These are phyloP conservation scores for Fraxinus excelsior DNA, from an alignment of 257 asterid genomes.

Conservation along the genomic window DNA sequence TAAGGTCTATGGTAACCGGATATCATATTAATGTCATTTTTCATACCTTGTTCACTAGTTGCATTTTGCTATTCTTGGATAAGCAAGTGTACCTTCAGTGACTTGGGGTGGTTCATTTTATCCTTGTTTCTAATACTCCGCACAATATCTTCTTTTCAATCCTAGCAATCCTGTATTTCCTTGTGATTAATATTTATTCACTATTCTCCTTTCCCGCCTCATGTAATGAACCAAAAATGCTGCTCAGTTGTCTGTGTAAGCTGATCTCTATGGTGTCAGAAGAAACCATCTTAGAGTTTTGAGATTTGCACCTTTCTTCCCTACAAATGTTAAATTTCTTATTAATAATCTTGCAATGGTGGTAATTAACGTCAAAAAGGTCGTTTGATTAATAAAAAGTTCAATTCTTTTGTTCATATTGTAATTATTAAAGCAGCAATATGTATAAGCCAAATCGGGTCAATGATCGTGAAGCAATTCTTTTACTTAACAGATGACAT, in stretches of 20 bases:
- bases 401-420: neutral
- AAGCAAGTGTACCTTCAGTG: neutral
- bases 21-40: neutral
- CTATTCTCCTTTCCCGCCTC: neutral
- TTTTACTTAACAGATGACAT: neutral
- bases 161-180: conserved; percentile 3
- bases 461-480: neutral
- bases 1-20: neutral
- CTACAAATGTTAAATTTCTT: neutral
- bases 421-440: neutral
- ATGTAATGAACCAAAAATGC: neutral
- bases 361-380: neutral
- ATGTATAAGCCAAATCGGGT: neutral
- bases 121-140: neutral
- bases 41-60: neutral
- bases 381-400: neutral
- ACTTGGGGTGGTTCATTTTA: neutral
- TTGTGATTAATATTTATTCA: neutral
- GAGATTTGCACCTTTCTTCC: neutral
- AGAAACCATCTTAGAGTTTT: neutral
- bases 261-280: conserved; percentile 4
- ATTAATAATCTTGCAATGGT: neutral
- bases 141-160: neutral
- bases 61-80: neutral
- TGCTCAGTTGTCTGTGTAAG: neutral